Evolutionary conservation across 768 basidiomycete species (phyloP), one percentile per base, ranked within the genome.

Genomic region (Mrakia frigida): DNA sequence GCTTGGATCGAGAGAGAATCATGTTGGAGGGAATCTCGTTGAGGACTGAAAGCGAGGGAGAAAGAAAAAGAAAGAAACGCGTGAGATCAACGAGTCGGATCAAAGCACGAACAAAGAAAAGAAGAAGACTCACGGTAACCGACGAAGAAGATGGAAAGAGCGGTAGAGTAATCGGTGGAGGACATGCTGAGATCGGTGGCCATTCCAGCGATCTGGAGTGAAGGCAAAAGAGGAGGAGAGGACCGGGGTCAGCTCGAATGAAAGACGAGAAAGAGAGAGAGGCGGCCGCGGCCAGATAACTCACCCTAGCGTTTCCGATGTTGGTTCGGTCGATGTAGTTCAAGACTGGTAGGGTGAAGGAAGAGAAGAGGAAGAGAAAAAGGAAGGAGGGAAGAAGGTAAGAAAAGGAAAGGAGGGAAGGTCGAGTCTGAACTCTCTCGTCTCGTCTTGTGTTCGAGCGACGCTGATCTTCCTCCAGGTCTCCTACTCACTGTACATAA

Each of bases 1-100:
- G 75, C 21, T 56, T n/a, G 7, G 56, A 79, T 77, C 74, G 76
- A 59, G 77, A 67, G 71, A 69, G 67, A 16, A 75, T n/a, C 73
- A 70, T 67, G 65, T 73, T 74, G 52, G 67, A 76, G 35, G 65
- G 72, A 37, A 73, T 35, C 46, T 70, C 67, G 33, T 50, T 59
- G 52, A 69, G 28, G 21, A 75, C 46, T 50, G 46, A 50, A 6
- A 11, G 11, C 11, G 39, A 11, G 11, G 39, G 11, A 41, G 39
- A 41, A 41, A 41, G 39, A 50, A 3, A 6, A 50, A 2, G 46
- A 50, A 50, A 14, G 2, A 50, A 50, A 50, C 43, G 46, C 16
- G 18, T 50, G 2, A 50, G 46, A 14, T 50, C 46, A 14, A 14
- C 46, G 5, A 14, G 46, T 50, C 46, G 46, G 46, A 2, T 18